phyloP scores from a whole-genome alignment of 805 yeast genomes.

The Candida awuae region DNA sequence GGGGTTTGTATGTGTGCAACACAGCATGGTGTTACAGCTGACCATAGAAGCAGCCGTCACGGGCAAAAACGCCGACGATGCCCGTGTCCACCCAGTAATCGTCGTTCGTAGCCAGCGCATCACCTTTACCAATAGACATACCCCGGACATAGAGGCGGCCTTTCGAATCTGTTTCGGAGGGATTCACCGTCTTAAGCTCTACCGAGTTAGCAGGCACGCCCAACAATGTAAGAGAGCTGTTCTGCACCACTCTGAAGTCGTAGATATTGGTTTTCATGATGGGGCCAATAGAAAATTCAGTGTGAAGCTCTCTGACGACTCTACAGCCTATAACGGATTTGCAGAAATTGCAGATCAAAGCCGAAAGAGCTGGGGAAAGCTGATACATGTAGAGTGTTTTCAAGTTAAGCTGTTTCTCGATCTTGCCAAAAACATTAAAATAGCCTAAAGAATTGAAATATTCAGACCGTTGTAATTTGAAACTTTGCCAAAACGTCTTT shows the following conservation, averaged over 20 bases:
- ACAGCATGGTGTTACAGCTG: background rate
- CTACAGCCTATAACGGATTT: constrained; percentile 43
- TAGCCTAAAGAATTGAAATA: constrained; percentile 43
- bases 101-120: constrained; percentile 27
- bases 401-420: constrained; percentile 20
- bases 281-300: constrained; percentile 47
- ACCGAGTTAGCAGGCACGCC: constrained; percentile 56
- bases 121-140: constrained; percentile 49
- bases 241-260: constrained; percentile 48
- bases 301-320: constrained; percentile 42
- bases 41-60: constrained; percentile 63
- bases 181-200: constrained; percentile 46
- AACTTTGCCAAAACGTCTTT: constrained; percentile 19
- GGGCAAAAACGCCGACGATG: constrained; percentile 53
- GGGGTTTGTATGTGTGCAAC: too few species aligned
- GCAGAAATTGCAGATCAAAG: constrained; percentile 28
- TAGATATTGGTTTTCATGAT: constrained; percentile 49
- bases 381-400: constrained; percentile 36
- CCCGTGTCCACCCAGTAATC: constrained; percentile 44
- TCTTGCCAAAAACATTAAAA: constrained; percentile 31
- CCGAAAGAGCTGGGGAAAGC: constrained; percentile 13
- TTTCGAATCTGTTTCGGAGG: constrained; percentile 29
- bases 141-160: constrained; percentile 58
- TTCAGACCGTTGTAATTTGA: constrained; percentile 30
- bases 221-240: constrained; percentile 27